Evolutionary conservation across 2,329 filamentous ascomycete species (phyloP).

Genomic region (Fusarium drepaniforme): DNA sequence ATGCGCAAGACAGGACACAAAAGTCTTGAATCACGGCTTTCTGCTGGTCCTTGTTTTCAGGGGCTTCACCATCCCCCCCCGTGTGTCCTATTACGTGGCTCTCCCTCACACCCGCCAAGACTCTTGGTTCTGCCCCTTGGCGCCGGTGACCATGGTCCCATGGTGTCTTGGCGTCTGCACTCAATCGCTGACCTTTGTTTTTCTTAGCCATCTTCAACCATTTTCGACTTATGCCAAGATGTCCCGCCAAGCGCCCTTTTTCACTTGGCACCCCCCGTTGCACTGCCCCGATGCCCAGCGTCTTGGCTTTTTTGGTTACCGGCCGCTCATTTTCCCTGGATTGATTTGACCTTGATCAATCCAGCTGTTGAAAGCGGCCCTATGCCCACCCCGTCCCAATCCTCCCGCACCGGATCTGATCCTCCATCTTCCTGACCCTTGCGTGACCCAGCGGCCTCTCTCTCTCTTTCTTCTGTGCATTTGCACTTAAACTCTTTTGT

Average conservation of each 20-base stretch:
- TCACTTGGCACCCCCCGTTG: conserved; percentile 19
- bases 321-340: conserved; percentile 10
- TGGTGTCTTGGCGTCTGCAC: conserved; percentile 24
- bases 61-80: neutral
- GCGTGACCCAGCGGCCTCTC: conserved; percentile 5
- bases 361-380: conserved; percentile 14
- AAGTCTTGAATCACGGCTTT: neutral
- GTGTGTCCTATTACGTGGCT: conserved; percentile 32
- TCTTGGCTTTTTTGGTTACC: conserved; percentile 32
- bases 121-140: conserved; percentile 1
- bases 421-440: conserved; percentile 21
- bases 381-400: neutral
- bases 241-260: conserved; percentile 1
- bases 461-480: neutral
- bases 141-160: conserved; percentile 22
- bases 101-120: conserved; percentile 27
- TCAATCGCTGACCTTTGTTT: neutral
- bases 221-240: conserved; percentile 28
- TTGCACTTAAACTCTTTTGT: conserved; percentile 8
- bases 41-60: neutral
- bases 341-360: neutral
- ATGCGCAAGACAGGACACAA: neutral
- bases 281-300: conserved; percentile 44
- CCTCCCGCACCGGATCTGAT: conserved; percentile 18
- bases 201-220: conserved; percentile 4